These are phyloP conservation scores for Rhodofomes roseus DNA, from an alignment of 1,284 basidiomycete species.

Conservation along the genomic window DNA sequence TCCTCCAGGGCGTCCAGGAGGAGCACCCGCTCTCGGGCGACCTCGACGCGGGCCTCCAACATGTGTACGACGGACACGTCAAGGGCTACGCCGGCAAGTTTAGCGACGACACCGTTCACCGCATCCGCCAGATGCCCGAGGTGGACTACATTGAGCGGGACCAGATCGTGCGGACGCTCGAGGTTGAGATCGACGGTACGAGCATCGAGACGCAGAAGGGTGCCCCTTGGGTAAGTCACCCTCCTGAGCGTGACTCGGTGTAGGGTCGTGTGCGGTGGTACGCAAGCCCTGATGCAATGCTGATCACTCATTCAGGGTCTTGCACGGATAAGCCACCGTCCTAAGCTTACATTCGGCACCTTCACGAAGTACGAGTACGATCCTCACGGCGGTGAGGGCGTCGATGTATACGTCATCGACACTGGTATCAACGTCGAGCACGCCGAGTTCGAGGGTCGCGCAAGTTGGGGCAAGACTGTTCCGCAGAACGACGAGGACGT, in stretches of 20 bases:
- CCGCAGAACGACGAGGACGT: conserved; percentile 51
- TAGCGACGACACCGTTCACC: conserved; percentile 68
- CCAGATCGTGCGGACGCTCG: conserved; percentile 79
- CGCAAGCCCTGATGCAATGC: background rate
- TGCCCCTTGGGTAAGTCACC: conserved; percentile 84
- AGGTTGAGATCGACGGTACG: conserved; percentile 75
- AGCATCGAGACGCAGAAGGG: conserved; percentile 56
- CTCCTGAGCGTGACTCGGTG: background rate
- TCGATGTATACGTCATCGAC: conserved; percentile 68
- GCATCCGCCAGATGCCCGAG: conserved; percentile 84
- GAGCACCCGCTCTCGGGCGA: conserved; percentile 45
- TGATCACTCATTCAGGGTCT: conserved; percentile 63
- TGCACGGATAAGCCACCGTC: conserved; percentile 91
- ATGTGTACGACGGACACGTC: conserved; percentile 70
- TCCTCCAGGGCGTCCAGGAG: conserved; percentile 57
- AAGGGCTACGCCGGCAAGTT: conserved; percentile 89
- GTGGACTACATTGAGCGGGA: conserved; percentile 94
- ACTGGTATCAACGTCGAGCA: conserved; percentile 91
- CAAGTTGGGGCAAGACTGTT: conserved; percentile 37
- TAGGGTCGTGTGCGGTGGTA: too few species aligned
- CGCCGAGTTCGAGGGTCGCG: conserved; percentile 71
- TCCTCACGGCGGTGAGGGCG: conserved; percentile 78
- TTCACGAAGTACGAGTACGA: conserved; percentile 89
- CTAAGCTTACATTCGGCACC: conserved; percentile 74
- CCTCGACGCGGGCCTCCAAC: conserved; percentile 49